Evolutionary conservation across 768 basidiomycete species (phyloP).

Genomic region (Tubosaeta sp.): DNA sequence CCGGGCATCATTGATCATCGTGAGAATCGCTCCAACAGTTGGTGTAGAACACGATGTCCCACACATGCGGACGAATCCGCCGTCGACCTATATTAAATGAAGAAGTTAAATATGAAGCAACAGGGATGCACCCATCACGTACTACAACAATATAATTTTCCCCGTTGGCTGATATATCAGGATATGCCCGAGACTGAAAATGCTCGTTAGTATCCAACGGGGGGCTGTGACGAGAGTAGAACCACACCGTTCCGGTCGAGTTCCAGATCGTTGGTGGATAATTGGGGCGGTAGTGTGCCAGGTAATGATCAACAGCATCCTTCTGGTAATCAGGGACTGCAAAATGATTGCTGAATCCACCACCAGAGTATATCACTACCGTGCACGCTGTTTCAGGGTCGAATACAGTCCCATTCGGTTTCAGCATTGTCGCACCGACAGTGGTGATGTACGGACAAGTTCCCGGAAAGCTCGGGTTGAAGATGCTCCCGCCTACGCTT

Average conservation of each 20-base stretch:
- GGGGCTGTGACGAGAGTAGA: conserved; percentile 16
- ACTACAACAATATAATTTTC: conserved; percentile 28
- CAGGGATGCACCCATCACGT: not conserved
- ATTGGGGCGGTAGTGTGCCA: conserved; percentile 27
- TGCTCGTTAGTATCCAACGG: conserved; percentile 25
- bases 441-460: conserved; percentile 44
- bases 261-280: conserved; percentile 25
- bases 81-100: conserved; percentile 17
- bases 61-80: conserved; percentile 5
- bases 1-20: conserved; percentile 35
- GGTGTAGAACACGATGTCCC: conserved; percentile 33
- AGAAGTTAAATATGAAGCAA: not conserved
- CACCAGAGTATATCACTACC: conserved; percentile 26
- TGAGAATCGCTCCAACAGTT: conserved; percentile 27
- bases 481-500: conserved; percentile 23
- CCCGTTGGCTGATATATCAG: conserved; percentile 36
- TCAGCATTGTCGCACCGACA: conserved; percentile 45
- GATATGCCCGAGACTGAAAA: conserved; percentile 31
- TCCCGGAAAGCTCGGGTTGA: conserved; percentile 42
- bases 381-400: conserved; percentile 29
- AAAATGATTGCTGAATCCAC: conserved; percentile 41
- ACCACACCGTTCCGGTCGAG: conserved; percentile 18
- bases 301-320: conserved; percentile 28
- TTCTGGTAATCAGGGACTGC: conserved; percentile 38
- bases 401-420: conserved; percentile 29